Base-by-base conservation (phyloP, 768 basidiomycete genomes). In the Porpolomopsis calyptriformis region DNA sequence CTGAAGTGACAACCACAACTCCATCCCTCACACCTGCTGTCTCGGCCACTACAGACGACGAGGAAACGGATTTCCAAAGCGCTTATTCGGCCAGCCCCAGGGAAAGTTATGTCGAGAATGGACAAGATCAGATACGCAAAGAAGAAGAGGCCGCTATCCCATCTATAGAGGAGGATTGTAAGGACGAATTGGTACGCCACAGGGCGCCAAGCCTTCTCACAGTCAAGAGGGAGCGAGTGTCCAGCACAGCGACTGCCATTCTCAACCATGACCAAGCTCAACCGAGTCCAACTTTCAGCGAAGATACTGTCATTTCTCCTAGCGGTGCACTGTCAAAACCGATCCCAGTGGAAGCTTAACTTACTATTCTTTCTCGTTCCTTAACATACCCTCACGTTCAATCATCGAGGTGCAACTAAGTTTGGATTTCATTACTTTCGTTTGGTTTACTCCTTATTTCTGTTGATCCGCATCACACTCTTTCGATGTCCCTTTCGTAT, bases 21-120 rank as follows among this genome's bases (percentile, higher is more conserved):
- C 67, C 65, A 33, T 59, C 62, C 22, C 53, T 66, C 48, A 60
- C 66, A 0, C 56, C 60, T 2, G 52, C 58, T 19, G 56, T 63
- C 29, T 59, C 62, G 22, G 65, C 62, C 22, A 63, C 72, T 25
- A 77, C 82, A 6, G 84, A 86, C 48, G 85, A 85, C 53, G 85
- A 84, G 18, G 85, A 87, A 54, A 82, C 82, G 22, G 87, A 90
- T 55, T 90, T 89, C 60, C 85, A 88, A 64, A 89, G 86, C 52
- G 87, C 87, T 26, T 87, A 84, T 61, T 87, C 85, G 4, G 64
- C 76, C 2, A 85, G 83, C 55, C 83, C 85, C 10, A 75, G 82
- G 1, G 74, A 66, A 37, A 85, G 82, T 57, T 79, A 77, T 52
- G 74, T 72, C 27, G 68, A 71, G 12, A 55, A 55, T 35, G 54